A percentile compares a stretch with the other conserved stretches of the same genome.
Conservation (phyloP, 2,329 filamentous ascomycete genomes). For the Piedraia hortae region DNA sequence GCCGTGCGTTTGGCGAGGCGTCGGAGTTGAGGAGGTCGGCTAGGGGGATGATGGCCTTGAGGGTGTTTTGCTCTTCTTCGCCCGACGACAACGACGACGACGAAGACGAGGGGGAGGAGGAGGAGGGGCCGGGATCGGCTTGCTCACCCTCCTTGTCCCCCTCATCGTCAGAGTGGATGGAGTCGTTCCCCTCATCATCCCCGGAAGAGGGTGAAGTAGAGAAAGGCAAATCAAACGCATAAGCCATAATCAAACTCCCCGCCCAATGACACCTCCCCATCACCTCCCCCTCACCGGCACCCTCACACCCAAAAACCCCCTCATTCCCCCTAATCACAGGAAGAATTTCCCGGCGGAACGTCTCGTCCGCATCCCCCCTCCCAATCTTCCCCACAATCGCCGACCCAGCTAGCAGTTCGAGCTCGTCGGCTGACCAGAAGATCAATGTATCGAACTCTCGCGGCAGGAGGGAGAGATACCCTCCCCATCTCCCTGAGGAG, state of each 20-base stretch:
- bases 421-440: slow-evolving; percentile 54
- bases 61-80: slow-evolving; percentile 17
- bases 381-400: slow-evolving; percentile 54
- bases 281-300: slow-evolving; percentile 19
- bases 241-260: slow-evolving; percentile 76
- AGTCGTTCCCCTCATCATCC: slow-evolving; percentile 21
- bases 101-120: slow-evolving; percentile 76
- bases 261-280: slow-evolving; percentile 42
- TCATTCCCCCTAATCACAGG: slow-evolving; percentile 22
- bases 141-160: slow-evolving; percentile 16
- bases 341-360: slow-evolving; percentile 31
- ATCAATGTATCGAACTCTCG: slow-evolving; percentile 55
- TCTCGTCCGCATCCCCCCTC: slow-evolving; percentile 38
- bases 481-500: slow-evolving; percentile 38
- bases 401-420: slow-evolving; percentile 47
- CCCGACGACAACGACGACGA: slow-evolving; percentile 67
- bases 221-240: slow-evolving; percentile 74
- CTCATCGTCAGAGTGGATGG: slow-evolving; percentile 16
- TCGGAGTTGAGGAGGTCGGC: slow-evolving; percentile 78
- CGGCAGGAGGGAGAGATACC: slow-evolving; percentile 54
- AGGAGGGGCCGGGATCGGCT: slow-evolving; percentile 17
- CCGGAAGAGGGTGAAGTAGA: no score
- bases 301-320: slow-evolving; percentile 15
- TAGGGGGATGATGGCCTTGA: slow-evolving; percentile 72
- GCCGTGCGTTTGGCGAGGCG: slow-evolving; percentile 52